Evolutionary conservation across 1,139 yeast species (phyloP).

Genomic region (Geotrichum australiense): DNA sequence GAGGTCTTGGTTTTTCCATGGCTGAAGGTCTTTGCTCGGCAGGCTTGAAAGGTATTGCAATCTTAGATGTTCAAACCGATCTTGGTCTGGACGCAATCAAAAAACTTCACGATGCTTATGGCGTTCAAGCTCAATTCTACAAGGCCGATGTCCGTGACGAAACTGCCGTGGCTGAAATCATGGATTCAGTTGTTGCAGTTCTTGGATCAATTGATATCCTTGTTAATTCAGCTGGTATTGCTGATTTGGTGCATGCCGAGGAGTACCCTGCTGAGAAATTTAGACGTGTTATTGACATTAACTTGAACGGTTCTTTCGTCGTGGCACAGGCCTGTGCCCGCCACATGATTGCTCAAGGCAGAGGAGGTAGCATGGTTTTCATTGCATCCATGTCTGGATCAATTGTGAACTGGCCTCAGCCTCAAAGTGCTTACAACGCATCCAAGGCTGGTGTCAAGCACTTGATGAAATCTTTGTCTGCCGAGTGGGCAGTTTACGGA

Average conservation of each 20-base stretch:
- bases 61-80: conserved; percentile 39
- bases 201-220: conserved; percentile 56
- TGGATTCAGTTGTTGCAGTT: conserved; percentile 50
- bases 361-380: conserved; percentile 49
- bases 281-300: conserved; percentile 66
- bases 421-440: conserved; percentile 54
- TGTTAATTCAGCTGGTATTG: conserved; percentile 72
- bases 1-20: conserved; percentile 59
- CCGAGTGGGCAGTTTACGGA: conserved; percentile 52
- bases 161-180: conserved; percentile 45
- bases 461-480: conserved; percentile 47
- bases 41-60: conserved; percentile 61
- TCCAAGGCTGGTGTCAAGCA: conserved; percentile 58
- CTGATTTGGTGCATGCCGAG: conserved; percentile 75
- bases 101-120: conserved; percentile 48
- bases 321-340: conserved; percentile 64
- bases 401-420: conserved; percentile 60
- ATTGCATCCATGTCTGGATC: conserved; percentile 62
- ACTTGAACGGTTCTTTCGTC: conserved; percentile 70
- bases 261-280: conserved; percentile 73
- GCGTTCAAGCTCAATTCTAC: conserved; percentile 56
- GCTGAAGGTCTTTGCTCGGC: conserved; percentile 62
- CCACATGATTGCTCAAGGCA: conserved; percentile 54
- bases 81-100: conserved; percentile 47
- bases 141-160: conserved; percentile 57